Evolutionary conservation across 78 protist genomes (phyloP).

Genomic region (Cavenderia fasciculata): DNA sequence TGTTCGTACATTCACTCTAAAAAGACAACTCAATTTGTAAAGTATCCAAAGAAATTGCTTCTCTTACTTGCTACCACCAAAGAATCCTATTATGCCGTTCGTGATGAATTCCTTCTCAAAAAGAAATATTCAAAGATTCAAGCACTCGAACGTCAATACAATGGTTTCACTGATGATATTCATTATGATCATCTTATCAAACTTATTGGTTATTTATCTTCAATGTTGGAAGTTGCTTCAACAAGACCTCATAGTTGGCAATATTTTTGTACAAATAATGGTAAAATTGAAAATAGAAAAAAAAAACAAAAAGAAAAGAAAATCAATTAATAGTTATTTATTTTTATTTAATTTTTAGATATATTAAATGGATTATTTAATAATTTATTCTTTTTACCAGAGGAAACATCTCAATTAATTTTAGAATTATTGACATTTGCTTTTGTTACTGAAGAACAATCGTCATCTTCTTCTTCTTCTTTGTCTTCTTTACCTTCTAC

Average conservation of each 20-base stretch:
- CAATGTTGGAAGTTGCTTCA: conserved; percentile 54
- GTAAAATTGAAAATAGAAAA: no score
- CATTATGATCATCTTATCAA: conserved; percentile 52
- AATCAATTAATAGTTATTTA: not conserved
- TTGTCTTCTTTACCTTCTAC: no score
- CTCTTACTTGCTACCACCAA: conserved; percentile 11
- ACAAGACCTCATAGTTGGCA: conserved; percentile 69
- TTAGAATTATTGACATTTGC: conserved; percentile 54
- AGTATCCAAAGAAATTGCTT: conserved; percentile 71
- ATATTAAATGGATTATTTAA: conserved; percentile 11
- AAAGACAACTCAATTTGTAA: conserved; percentile 23
- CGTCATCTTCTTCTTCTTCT: no score
- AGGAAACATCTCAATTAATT: conserved; percentile 32
- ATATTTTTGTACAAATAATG: conserved; percentile 21
- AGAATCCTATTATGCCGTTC: conserved; percentile 33
- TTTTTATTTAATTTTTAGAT: not conserved
- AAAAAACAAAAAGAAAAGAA: no score
- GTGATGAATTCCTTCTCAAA: conserved; percentile 49
- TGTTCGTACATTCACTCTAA: conserved; percentile 59
- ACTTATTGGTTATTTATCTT: conserved; percentile 18
- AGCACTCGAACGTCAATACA: not conserved
- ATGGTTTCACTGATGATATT: conserved; percentile 40
- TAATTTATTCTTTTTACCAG: conserved; percentile 15
- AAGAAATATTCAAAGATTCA: conserved; percentile 13
- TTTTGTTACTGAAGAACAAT: conserved; percentile 19